These are phyloP conservation scores for Trichoderma sp. DNA, from an alignment of 2,329 filamentous ascomycete genomes.

Conservation along the genomic window DNA sequence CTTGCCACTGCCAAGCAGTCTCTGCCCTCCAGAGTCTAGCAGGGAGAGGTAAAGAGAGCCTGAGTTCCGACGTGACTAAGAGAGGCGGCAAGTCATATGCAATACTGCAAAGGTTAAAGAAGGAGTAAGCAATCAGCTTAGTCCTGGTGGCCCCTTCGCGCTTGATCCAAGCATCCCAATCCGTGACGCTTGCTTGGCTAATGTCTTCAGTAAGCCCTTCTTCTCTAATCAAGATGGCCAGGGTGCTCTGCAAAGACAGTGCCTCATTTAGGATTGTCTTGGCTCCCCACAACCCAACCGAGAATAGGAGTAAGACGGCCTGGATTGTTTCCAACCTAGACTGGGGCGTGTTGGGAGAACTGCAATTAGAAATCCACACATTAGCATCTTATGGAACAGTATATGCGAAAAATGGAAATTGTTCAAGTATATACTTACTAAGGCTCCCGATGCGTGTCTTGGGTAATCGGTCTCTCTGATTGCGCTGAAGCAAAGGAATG, in stretches of 20 bases:
- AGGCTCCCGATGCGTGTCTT: conserved; percentile 60
- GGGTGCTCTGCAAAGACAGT: conserved; percentile 58
- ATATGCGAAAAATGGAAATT: not conserved
- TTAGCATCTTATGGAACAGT: not conserved
- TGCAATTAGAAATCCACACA: conserved; percentile 28
- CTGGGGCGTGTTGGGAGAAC: conserved; percentile 60
- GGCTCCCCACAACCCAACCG: conserved; percentile 61
- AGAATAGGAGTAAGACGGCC: conserved; percentile 61
- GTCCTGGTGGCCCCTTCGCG: conserved; percentile 59
- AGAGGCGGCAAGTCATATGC: conserved; percentile 62
- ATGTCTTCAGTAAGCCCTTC: conserved; percentile 55
- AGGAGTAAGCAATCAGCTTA: conserved; percentile 62
- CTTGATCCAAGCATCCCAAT: conserved; percentile 63
- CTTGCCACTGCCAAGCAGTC: conserved; percentile 61
- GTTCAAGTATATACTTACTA: conserved; percentile 49
- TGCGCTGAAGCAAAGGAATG: conserved; percentile 62
- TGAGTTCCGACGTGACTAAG: conserved; percentile 60
- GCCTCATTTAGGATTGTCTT: conserved; percentile 62
- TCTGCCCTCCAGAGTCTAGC: conserved; percentile 60
- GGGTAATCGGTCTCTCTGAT: conserved; percentile 56
- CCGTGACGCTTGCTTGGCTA: conserved; percentile 46
- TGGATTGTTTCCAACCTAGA: conserved; percentile 66
- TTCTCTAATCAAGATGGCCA: conserved; percentile 60
- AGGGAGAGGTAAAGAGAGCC: conserved; percentile 55
- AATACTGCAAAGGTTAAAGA: conserved; percentile 64